These are phyloP conservation scores for Erodium chrysanthum DNA, from an alignment of 441 rosid genomes.

Conservation along the genomic window DNA sequence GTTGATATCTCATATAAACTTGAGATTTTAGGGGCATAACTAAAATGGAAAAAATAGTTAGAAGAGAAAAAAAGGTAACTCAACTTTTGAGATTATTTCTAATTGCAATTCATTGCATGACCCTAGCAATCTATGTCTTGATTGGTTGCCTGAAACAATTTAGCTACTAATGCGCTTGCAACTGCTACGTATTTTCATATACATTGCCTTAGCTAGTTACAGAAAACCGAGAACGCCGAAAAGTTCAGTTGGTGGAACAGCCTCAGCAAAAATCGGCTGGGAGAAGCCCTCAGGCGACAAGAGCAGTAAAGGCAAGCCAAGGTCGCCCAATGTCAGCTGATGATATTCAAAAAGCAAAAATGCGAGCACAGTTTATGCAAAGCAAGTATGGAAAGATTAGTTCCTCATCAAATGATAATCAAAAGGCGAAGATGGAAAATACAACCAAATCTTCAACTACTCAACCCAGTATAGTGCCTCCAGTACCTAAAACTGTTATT, in stretches of 20 bases:
- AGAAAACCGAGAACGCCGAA: constrained; percentile 87
- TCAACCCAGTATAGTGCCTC: constrained; percentile 24
- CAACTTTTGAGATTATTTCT: too few species aligned
- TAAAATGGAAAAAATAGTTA: neutral
- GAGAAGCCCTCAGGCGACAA: constrained; percentile 52
- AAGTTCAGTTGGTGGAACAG: constrained; percentile 90
- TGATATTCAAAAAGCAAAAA: constrained; percentile 95
- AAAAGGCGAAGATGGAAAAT: constrained; percentile 36
- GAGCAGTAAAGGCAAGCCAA: constrained; percentile 43
- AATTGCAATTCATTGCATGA: neutral
- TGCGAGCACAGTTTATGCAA: constrained; percentile 80
- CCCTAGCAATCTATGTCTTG: neutral
- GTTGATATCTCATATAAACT: neutral
- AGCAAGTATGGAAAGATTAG: constrained; percentile 56
- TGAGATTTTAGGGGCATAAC: neutral
- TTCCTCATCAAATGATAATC: constrained; percentile 35
- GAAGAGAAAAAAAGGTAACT: neutral
- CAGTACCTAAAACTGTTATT: constrained; percentile 9
- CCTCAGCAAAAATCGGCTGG: constrained; percentile 78
- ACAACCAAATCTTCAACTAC: constrained; percentile 31
- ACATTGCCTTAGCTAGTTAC: constrained; percentile 50
- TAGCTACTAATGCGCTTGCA: constrained; percentile 1
- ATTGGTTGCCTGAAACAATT: neutral
- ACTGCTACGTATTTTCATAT: constrained; percentile 1
- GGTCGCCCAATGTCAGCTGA: constrained; percentile 97